Percentiles rank a stretch among this genome's conserved stretches.
phyloP scores from a whole-genome alignment of 2,329 filamentous ascomycete species.

The Pseudogymnoascus sp. region DNA sequence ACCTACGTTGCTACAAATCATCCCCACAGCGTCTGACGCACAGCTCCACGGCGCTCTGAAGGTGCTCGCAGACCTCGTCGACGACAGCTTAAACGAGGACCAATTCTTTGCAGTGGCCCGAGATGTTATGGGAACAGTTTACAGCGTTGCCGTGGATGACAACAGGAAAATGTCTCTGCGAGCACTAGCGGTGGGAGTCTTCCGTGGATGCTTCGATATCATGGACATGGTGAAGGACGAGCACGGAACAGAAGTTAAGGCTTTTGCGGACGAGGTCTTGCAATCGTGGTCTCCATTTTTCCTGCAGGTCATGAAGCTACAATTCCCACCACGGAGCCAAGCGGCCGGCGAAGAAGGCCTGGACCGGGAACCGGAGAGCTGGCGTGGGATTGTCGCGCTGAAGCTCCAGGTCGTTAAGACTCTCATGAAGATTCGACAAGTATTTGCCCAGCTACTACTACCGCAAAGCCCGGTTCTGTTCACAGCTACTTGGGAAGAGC shows the following conservation, averaged over 20 bases:
- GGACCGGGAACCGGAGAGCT: constrained; percentile 52
- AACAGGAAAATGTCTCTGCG: constrained; percentile 67
- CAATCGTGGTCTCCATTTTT: constrained; percentile 87
- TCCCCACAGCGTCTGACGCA: constrained; percentile 65
- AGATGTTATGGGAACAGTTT: constrained; percentile 76
- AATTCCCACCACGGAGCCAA: constrained; percentile 54
- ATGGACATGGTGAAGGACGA: constrained; percentile 96
- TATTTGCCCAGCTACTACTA: constrained; percentile 75
- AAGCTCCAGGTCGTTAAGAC: constrained; percentile 95
- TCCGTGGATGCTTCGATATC: constrained; percentile 86
- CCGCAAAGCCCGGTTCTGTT: constrained; percentile 79
- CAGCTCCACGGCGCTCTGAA: constrained; percentile 85
- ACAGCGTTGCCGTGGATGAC: constrained; percentile 71
- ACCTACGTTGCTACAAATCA: constrained; percentile 67
- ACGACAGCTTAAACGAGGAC: constrained; percentile 86
- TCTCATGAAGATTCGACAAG: constrained; percentile 75
- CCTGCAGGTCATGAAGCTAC: constrained; percentile 65
- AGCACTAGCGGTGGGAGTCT: constrained; percentile 81
- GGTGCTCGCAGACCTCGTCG: constrained; percentile 81
- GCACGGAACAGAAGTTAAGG: constrained; percentile 76
- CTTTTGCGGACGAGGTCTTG: constrained; percentile 81
- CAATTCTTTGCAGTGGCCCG: constrained; percentile 89
- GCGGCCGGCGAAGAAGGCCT: constrained; percentile 46
- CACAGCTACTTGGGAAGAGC: constrained; percentile 80
- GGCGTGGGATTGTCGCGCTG: constrained; percentile 75